Evolutionary conservation across 441 rosid species (phyloP).

Genomic region (Isatis lusitanica): DNA sequence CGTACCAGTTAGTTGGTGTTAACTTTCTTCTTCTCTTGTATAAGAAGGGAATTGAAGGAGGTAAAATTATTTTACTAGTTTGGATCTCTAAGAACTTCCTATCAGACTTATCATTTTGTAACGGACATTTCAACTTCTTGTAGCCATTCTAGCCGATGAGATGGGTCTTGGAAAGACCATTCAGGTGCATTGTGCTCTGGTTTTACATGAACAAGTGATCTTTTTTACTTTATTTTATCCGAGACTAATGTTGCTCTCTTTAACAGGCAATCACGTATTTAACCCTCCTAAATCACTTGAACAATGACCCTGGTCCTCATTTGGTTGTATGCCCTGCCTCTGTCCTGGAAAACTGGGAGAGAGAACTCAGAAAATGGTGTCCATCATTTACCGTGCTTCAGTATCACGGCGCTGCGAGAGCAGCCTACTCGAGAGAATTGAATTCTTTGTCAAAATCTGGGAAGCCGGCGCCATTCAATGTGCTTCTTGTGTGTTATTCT

Average conservation of each 20-base stretch:
- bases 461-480: slow-evolving; percentile 85
- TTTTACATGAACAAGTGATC: background rate
- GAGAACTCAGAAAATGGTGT: slow-evolving; percentile 96
- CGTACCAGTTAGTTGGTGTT: slow-evolving; percentile 93
- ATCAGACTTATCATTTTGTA: background rate
- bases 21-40: slow-evolving; percentile 91
- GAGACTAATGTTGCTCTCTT: slow-evolving; percentile 32
- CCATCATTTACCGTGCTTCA: slow-evolving; percentile 91
- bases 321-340: slow-evolving; percentile 97
- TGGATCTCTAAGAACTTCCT: background rate
- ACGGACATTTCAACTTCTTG: slow-evolving; percentile 38
- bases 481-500: slow-evolving; percentile 93
- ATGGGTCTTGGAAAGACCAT: slow-evolving; percentile 99
- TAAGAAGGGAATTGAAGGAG: slow-evolving; percentile 86
- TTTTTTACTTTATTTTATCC: slow-evolving; percentile 16
- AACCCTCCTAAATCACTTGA: slow-evolving; percentile 69
- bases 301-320: slow-evolving; percentile 93
- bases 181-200: slow-evolving; percentile 58
- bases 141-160: slow-evolving; percentile 97
- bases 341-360: slow-evolving; percentile 96
- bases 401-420: slow-evolving; percentile 77
- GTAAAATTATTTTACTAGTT: slow-evolving; percentile 37
- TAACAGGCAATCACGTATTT: slow-evolving; percentile 85
- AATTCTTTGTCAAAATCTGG: slow-evolving; percentile 74
- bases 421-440: slow-evolving; percentile 85